A percentile compares a stretch with the other conserved stretches of the same genome.
Evolutionary conservation across 345 rosid genomes (phyloP).

Genomic region (Eucalyptus cloeziana): DNA sequence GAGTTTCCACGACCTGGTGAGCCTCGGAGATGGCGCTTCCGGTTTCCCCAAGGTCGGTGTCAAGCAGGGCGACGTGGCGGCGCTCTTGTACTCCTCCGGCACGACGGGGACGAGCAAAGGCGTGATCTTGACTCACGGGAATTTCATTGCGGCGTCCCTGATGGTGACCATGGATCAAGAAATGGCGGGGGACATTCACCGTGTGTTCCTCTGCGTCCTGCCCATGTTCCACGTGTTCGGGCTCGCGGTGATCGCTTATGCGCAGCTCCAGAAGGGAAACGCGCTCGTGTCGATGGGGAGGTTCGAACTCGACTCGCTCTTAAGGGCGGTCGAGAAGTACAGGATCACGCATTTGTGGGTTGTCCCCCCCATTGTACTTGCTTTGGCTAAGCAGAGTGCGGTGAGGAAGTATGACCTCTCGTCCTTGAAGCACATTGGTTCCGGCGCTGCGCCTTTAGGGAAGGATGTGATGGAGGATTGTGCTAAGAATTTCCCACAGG

Average conservation of each 20-base stretch:
- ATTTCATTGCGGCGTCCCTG: constrained; percentile 56
- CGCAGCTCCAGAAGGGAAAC: constrained; percentile 58
- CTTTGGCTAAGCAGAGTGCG: constrained; percentile 54
- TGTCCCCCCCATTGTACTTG: constrained; percentile 80
- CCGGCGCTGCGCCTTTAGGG: constrained; percentile 87
- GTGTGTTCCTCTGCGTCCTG: constrained; percentile 46
- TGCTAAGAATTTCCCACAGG: constrained; percentile 45
- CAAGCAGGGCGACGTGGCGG: constrained; percentile 56
- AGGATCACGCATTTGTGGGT: constrained; percentile 67
- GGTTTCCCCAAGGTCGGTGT: constrained; percentile 28
- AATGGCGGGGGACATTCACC: constrained; percentile 32
- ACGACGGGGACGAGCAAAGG: constrained; percentile 89
- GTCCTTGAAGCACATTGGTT: constrained; percentile 51
- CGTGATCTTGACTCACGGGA: constrained; percentile 66
- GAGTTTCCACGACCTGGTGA: constrained; percentile 34
- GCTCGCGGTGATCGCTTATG: constrained; percentile 24
- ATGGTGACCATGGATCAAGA: constrained; percentile 42
- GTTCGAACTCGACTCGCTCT: constrained; percentile 46
- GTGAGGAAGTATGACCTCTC: constrained; percentile 61
- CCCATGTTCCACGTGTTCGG: constrained; percentile 97
- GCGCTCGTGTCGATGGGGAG: constrained; percentile 51
- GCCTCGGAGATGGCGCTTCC: constrained; percentile 22
- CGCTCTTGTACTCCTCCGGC: constrained; percentile 78
- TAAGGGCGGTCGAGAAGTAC: constrained; percentile 47
- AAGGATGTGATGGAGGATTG: constrained; percentile 87